phyloP scores from a whole-genome alignment of 257 asterid genomes.

The Solanum bulbocastanum region DNA sequence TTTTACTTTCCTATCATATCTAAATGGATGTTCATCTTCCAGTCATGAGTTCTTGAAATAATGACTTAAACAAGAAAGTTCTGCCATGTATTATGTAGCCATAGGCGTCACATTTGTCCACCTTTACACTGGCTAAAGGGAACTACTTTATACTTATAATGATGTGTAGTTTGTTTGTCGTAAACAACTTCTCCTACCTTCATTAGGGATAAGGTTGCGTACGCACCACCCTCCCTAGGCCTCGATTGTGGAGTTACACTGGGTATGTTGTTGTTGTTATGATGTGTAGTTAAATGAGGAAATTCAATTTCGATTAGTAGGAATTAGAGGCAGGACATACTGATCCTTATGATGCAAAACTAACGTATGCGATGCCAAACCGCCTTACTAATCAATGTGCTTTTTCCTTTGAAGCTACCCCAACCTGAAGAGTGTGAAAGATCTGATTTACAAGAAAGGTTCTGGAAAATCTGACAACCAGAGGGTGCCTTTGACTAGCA shows the following conservation, averaged over 20 bases:
- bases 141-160: background rate
- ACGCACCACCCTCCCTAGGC: background rate
- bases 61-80: background rate
- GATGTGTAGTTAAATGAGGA: background rate
- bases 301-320: background rate
- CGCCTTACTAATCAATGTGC: background rate
- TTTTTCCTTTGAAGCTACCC: constrained; percentile 47
- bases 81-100: background rate
- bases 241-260: background rate
- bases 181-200: background rate
- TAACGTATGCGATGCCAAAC: background rate
- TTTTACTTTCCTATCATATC: background rate
- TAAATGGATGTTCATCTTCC: background rate
- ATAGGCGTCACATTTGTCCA: background rate
- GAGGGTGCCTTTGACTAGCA: constrained; percentile 72
- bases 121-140: background rate
- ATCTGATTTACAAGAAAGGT: constrained; percentile 86
- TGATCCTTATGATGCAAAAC: background rate
- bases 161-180: background rate
- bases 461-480: constrained; percentile 43
- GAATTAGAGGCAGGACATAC: background rate
- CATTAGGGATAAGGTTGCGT: background rate
- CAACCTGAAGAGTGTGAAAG: constrained; percentile 70
- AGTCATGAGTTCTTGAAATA: background rate
- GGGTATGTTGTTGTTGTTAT: background rate